Percentiles rank a stretch among this genome's conserved stretches.
These are phyloP conservation scores for Uncinocarpus reesii DNA, from an alignment of 2,329 filamentous ascomycete genomes.

Conservation along the genomic window DNA sequence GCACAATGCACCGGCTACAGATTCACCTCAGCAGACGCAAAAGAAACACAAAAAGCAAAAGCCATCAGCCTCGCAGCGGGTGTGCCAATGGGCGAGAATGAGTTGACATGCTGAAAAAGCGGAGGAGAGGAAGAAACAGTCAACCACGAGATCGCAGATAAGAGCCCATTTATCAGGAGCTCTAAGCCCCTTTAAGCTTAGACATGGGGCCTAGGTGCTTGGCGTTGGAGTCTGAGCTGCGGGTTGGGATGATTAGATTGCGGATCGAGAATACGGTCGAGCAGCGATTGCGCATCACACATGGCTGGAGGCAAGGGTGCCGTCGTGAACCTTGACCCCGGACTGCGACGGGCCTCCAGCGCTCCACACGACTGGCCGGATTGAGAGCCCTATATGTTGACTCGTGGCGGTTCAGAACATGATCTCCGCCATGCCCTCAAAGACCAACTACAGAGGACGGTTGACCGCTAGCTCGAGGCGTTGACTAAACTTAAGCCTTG, in stretches of 20 bases:
- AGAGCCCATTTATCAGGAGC: conserved; percentile 3
- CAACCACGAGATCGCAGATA: conserved; percentile 9
- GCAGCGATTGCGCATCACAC: too few species aligned
- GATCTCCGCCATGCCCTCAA: too few species aligned
- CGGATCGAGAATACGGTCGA: too few species aligned
- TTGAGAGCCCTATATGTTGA: too few species aligned
- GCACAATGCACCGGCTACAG: conserved; percentile 8
- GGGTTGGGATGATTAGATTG: background rate
- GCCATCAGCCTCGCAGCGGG: conserved; percentile 1
- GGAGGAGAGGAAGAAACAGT: conserved; percentile 4
- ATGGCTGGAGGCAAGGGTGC: too few species aligned
- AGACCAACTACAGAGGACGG: too few species aligned
- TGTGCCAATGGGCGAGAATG: background rate
- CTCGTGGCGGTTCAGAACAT: too few species aligned
- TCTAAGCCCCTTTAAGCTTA: conserved; percentile 6
- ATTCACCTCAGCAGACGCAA: conserved; percentile 4
- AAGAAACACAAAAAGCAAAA: background rate
- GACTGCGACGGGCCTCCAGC: too few species aligned
- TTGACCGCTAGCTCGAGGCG: too few species aligned
- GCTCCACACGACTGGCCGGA: too few species aligned
- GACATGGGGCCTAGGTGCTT: background rate
- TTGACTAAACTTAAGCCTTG: background rate
- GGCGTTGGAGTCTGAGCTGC: conserved; percentile 5
- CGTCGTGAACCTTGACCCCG: too few species aligned
- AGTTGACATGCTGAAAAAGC: background rate